Base-by-base conservation (phyloP, 116 monocot species). In the Phalaenopsis hybrid region DNA sequence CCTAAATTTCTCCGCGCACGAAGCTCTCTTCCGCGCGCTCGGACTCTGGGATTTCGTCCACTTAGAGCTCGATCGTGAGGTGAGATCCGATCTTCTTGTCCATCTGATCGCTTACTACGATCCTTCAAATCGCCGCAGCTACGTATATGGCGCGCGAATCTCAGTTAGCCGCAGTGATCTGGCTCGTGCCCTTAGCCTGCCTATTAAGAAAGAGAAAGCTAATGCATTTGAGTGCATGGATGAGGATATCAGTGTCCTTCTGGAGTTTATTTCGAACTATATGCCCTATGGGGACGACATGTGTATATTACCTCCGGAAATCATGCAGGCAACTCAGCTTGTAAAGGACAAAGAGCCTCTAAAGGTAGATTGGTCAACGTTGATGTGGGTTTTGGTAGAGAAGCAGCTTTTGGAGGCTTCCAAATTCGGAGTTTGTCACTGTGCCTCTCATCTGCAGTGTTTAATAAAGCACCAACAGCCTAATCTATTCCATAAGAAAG, bases 51-150 rank as follows among this genome's bases (percentile, higher is more conserved):
- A 90, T 75, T 95, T 95, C 70, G 88, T 79, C 20, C 86, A 84
- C 78, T 81, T 89, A 44, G 81, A 81, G 8, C 84, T 95, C 33
- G 83, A 80, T 72, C 44, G 57, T 13, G 85, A 84, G 8, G 28
- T 93, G 78, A 87, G 92, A 41, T 11, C 87, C 18, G 95, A 99
- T 77, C 86, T 99, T 65, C 79, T 99, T 20, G 79, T 79, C 17
- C 79, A 57, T 3, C 81, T 99, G 65, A 87, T 99, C 57, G 92
- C 93, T 23, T 80, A 85, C 75, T 99, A 99, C 78, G 95, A 99
- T 70, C 81, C 74, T 5, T 13, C 80, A 12, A 46, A 37, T 5
- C 81, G 86, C 61, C 80, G 88, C 51, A 94, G 94, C 83, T 74
- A 75, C 70, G 91, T 99, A 6, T 67, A 80, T 2, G 85, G 83